Evolutionary conservation across 805 yeast species (phyloP).

Genomic region (Sugiyamaella marilandica): DNA sequence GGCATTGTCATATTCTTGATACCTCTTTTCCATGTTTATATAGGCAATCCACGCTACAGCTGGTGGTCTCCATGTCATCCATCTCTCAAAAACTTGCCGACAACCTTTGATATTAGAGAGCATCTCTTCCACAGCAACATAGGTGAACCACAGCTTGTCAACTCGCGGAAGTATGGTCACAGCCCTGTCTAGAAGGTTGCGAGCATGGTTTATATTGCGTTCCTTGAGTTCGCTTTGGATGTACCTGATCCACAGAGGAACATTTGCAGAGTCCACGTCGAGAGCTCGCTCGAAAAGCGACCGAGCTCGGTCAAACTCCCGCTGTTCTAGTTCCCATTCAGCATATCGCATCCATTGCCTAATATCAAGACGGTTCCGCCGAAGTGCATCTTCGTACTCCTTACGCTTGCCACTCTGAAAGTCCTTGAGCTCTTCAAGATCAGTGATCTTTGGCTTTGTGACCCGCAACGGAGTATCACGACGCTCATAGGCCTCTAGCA

Average conservation of each 20-base stretch:
- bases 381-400: conserved; percentile 82
- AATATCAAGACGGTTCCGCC: conserved; percentile 73
- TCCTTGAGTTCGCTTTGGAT: conserved; percentile 69
- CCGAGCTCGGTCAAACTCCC: conserved; percentile 72
- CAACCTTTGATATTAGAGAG: conserved; percentile 59
- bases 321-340: conserved; percentile 75
- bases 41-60: conserved; percentile 69
- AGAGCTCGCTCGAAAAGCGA: conserved; percentile 85
- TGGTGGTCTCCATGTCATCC: conserved; percentile 76
- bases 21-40: conserved; percentile 66
- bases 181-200: conserved; percentile 78
- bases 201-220: conserved; percentile 78
- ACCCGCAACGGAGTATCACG: conserved; percentile 38
- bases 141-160: conserved; percentile 82
- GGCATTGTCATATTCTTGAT: conserved; percentile 52
- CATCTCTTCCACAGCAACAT: conserved; percentile 77
- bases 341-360: conserved; percentile 95
- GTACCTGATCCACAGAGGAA: conserved; percentile 84
- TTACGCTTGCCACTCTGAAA: conserved; percentile 69
- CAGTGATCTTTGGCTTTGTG: conserved; percentile 49
- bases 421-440: conserved; percentile 75
- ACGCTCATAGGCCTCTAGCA: conserved; percentile 56
- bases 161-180: conserved; percentile 68
- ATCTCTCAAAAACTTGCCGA: conserved; percentile 62
- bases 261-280: conserved; percentile 65